These are phyloP conservation scores for Nelumbo lutea DNA, from an alignment of 164 flowering plant genomes.

Conservation along the genomic window DNA sequence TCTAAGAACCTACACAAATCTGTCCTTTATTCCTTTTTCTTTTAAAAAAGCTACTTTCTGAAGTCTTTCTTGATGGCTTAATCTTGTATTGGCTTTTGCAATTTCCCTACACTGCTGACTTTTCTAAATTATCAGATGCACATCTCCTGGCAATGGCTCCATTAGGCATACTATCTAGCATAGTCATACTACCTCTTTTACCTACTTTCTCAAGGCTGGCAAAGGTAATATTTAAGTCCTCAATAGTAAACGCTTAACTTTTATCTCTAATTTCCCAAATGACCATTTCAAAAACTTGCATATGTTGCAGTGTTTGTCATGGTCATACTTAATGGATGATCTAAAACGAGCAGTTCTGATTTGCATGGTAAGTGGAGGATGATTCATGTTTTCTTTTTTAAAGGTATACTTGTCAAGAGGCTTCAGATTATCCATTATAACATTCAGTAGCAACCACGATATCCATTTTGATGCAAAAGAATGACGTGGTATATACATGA, in stretches of 20 bases:
- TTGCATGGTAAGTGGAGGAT: constrained; percentile 24
- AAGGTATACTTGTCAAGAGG: neutral
- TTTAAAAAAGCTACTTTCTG: no score
- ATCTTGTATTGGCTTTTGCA: neutral
- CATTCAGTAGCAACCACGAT: no score
- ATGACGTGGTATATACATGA: no score
- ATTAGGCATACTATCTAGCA: constrained; percentile 24
- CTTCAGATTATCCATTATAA: no score
- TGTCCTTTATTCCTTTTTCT: no score
- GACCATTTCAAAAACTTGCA: neutral
- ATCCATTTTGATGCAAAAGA: no score
- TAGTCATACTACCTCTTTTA: constrained; percentile 25
- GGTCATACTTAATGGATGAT: constrained; percentile 19
- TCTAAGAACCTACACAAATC: no score
- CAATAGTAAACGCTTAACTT: neutral
- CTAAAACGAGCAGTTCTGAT: constrained; percentile 20
- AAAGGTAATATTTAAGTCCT: constrained; percentile 16
- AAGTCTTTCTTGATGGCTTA: neutral
- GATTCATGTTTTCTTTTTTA: neutral
- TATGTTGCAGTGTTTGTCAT: constrained; percentile 19
- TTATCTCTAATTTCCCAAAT: neutral
- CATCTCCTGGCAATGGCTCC: constrained; percentile 32
- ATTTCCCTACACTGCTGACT: neutral
- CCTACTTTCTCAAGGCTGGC: constrained; percentile 23
- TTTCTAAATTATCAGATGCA: constrained; percentile 21